phyloP scores from a whole-genome alignment of 371 early-diverging fungal genomes.

The Vavraia culicis region DNA sequence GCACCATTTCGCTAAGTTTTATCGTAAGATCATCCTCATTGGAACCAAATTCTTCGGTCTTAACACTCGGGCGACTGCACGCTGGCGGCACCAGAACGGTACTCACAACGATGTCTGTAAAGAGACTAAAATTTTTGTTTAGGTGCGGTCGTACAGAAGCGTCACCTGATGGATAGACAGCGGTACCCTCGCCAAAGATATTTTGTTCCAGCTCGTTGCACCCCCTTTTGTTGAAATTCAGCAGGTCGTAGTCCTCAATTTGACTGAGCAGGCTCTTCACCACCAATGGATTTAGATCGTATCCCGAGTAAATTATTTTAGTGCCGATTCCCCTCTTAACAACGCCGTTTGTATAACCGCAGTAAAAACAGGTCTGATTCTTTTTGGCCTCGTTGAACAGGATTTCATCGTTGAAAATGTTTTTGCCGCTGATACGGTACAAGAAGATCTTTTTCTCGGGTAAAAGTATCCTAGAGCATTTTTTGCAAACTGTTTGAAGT shows the following conservation, averaged over 20 bases:
- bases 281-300: no score
- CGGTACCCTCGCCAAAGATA: no score
- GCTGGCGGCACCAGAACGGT: constrained; percentile 70
- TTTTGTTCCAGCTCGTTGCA: constrained; percentile 1
- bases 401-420: constrained; percentile 42
- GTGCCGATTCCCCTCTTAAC: constrained; percentile 81
- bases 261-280: constrained; percentile 18
- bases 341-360: constrained; percentile 55
- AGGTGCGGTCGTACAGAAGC: no score
- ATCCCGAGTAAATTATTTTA: constrained; percentile 80
- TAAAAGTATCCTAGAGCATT: constrained; percentile 38
- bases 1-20: constrained; percentile 79
- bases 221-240: constrained; percentile 8
- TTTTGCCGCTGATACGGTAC: constrained; percentile 18
- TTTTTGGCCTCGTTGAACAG: constrained; percentile 63
- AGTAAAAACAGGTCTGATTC: constrained; percentile 59
- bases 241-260: constrained; percentile 4
- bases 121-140: constrained; percentile 24
- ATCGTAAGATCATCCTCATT: constrained; percentile 97
- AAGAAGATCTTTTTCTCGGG: constrained; percentile 14
- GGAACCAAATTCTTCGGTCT: constrained; percentile 62
- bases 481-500: constrained; percentile 87
- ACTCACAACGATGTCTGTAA: no score
- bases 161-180: no score
- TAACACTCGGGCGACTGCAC: constrained; percentile 84